These are phyloP conservation scores for Phycomyces nitens DNA, from an alignment of 192 early-diverging fungal species.

Conservation along the genomic window DNA sequence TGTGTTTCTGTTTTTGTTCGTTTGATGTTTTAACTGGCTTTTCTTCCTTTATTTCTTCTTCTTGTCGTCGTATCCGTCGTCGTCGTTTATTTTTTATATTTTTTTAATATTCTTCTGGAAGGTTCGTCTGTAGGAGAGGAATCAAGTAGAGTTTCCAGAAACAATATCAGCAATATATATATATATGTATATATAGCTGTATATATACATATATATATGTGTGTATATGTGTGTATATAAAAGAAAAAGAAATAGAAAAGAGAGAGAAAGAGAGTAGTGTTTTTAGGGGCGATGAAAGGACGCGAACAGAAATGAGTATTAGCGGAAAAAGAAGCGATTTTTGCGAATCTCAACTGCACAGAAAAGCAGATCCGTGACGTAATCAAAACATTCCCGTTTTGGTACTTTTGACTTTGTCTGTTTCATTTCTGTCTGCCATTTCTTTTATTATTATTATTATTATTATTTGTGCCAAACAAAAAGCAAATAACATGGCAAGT, in stretches of 20 bases:
- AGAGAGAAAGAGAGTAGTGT: not conserved
- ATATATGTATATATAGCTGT: too few species aligned
- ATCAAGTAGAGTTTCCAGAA: too few species aligned
- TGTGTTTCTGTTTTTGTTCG: conserved; percentile 4
- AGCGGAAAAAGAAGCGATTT: conserved; percentile 1
- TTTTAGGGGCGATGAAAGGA: not conserved
- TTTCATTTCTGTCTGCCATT: too few species aligned
- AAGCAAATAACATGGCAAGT: too few species aligned
- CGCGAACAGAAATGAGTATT: not conserved
- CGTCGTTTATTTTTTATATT: not conserved
- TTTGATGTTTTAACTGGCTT: not conserved
- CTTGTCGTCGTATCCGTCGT: not conserved
- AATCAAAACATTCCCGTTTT: not conserved
- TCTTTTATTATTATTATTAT: too few species aligned
- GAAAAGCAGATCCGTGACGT: not conserved
- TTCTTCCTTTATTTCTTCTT: not conserved
- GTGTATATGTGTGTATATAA: too few species aligned
- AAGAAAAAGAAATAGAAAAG: not conserved
- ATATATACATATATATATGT: too few species aligned
- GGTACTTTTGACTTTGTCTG: too few species aligned
- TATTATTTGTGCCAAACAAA: too few species aligned
- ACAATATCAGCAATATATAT: too few species aligned
- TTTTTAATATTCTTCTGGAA: not conserved
- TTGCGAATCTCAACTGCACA: not conserved
- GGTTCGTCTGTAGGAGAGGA: too few species aligned